Evolutionary conservation across 768 basidiomycete genomes (phyloP), one percentile per base, ranked within the genome.

Genomic region (Leccinum disarticulatum): DNA sequence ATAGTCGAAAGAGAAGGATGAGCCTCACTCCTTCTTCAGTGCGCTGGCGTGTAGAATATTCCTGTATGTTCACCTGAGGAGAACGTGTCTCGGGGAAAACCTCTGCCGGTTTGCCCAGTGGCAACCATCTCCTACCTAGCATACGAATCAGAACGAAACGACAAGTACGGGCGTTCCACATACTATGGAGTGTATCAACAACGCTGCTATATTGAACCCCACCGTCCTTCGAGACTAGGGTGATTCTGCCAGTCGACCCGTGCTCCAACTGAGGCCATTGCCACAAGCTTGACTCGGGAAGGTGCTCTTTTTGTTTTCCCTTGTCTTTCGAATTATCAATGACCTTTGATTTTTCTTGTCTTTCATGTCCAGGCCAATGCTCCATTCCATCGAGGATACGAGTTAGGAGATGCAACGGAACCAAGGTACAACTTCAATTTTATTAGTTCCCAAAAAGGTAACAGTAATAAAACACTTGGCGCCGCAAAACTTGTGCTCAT

Each of bases 21-120:
- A 14, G 2, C 59, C 82, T 54, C 70, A 92, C 90, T 25, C 87
- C 87, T 75, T 86, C 83, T 70, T 91, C 87, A 6, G 83, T 81
- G 10, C 80, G 81, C 56, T 84, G 80, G n/a, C 66, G 67, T n/a
- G 75, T 63, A 38, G 76, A 77, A 28, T 72, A 71, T 28, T 67
- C 68, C 17, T 76, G 70, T 15, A 66, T 60, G 33, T 56, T 56
- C 31, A 74, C 53, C 8, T 73, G 70, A 36, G 74, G 71, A 53
- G 80, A 66, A 46, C 81, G 79, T 15, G 85, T 87, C 38, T 79
- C 74, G 35, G 89, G 88, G 66, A 88, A 90, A 15, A 88, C 75
- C 28, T 77, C 73, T 4, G 77, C 66, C 10, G 74, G 62, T 51
- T 66, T 68, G 31, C 75, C 77, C 15, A 67, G 62, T 33, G 70